phyloP scores from a whole-genome alignment of 352 stramenopile genomes.

The Phytophthora ohioensis region DNA sequence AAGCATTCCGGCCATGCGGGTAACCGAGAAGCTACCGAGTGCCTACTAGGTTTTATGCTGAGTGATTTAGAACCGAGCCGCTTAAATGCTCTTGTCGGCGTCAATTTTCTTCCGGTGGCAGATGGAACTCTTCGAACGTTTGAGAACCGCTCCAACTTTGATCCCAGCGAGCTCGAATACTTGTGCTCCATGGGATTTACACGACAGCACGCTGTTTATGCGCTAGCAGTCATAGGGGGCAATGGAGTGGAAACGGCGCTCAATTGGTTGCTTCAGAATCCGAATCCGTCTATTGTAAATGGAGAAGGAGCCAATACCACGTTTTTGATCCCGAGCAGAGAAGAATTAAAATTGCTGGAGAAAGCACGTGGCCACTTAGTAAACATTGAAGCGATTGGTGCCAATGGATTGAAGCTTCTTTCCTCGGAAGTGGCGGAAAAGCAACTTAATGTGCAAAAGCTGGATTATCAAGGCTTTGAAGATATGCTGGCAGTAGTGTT shows the following conservation, averaged over 20 bases:
- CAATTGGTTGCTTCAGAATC: slow-evolving; percentile 75
- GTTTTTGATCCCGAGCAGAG: slow-evolving; percentile 58
- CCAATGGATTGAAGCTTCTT: slow-evolving; percentile 41
- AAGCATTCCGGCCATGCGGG: slow-evolving; percentile 52
- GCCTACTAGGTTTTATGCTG: slow-evolving; percentile 62
- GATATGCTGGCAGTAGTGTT: slow-evolving; percentile 63
- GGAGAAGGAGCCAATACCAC: slow-evolving; percentile 19
- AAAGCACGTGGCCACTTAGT: slow-evolving; percentile 50
- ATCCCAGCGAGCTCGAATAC: slow-evolving; percentile 50
- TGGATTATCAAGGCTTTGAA: slow-evolving; percentile 62
- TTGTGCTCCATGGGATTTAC: slow-evolving; percentile 78
- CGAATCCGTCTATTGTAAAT: slow-evolving; percentile 44
- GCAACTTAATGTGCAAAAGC: slow-evolving; percentile 58
- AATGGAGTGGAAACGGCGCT: slow-evolving; percentile 61
- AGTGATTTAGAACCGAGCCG: slow-evolving; percentile 42
- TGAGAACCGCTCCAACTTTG: slow-evolving; percentile 29
- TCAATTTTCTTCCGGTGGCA: slow-evolving; percentile 68
- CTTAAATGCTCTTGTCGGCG: slow-evolving; percentile 47
- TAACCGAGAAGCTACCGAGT: slow-evolving; percentile 44
- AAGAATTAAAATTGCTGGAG: slow-evolving; percentile 56
- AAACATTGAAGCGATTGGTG: slow-evolving; percentile 46
- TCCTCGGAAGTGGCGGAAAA: slow-evolving; percentile 38
- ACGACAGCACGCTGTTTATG: slow-evolving; percentile 50
- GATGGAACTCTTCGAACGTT: slow-evolving; percentile 59
- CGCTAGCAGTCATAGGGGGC: slow-evolving; percentile 44